Evolutionary conservation across 495 filamentous ascomycete species (phyloP).

Genomic region (Oidiodendron maius): DNA sequence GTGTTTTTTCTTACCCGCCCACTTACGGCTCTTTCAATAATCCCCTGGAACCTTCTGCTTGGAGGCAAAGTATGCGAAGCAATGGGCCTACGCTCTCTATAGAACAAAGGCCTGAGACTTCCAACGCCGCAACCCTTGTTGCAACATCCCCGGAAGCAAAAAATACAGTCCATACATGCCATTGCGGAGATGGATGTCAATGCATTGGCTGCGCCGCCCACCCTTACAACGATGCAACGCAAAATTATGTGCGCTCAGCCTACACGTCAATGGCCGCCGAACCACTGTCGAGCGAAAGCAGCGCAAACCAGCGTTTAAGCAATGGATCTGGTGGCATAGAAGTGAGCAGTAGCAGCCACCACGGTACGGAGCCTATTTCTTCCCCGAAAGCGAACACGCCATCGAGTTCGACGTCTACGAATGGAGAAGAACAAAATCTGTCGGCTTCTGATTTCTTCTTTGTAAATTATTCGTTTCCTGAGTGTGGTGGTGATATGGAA

Average conservation of each 20-base stretch:
- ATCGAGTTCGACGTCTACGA: constrained; percentile 33
- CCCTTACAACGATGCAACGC: constrained; percentile 68
- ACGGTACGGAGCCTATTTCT: constrained; percentile 1
- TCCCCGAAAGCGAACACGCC: constrained; percentile 28
- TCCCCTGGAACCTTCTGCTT: constrained; percentile 35
- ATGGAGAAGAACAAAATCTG: constrained; percentile 36
- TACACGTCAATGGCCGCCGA: constrained; percentile 19
- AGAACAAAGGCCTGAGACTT: background rate
- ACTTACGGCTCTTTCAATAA: constrained; percentile 34
- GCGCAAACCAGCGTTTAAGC: constrained; percentile 4
- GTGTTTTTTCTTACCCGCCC: constrained; percentile 26
- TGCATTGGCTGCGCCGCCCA: constrained; percentile 66
- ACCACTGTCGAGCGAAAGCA: constrained; percentile 13
- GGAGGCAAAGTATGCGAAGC: constrained; percentile 27
- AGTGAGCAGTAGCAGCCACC: too few species aligned
- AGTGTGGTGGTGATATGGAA: constrained; percentile 30
- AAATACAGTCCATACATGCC: constrained; percentile 31
- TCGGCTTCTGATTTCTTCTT: constrained; percentile 42
- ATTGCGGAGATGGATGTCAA: constrained; percentile 61
- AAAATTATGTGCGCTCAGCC: constrained; percentile 48
- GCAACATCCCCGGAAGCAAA: constrained; percentile 11
- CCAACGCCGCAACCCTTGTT: constrained; percentile 11
- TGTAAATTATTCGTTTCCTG: constrained; percentile 35
- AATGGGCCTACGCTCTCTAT: constrained; percentile 13
- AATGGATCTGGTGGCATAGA: constrained; percentile 1